Base-by-base conservation (phyloP, 2,329 filamentous ascomycete species). In the Arthrinium puccinioides region DNA sequence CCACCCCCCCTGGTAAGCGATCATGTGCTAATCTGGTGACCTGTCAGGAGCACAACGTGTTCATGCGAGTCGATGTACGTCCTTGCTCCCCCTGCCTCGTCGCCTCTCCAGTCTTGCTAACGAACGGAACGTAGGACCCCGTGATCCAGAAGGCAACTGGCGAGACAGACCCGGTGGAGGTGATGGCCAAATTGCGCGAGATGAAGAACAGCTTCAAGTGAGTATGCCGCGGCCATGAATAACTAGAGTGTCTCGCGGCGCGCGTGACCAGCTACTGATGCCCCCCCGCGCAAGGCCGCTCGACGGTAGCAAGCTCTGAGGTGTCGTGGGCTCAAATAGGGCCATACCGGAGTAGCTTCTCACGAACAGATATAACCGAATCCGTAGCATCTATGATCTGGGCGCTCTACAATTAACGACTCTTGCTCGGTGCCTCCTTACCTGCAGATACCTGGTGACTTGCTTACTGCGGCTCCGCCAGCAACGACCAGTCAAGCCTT, bases 121-220 rank as follows among this genome's bases (percentile, higher is more conserved):
- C 39, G 11, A 7, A 16, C 5, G 15, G 9, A 19, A 7, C 19
- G 9, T 39, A 88, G 76, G 89, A 96, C 51, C 84, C 87, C 0
- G 76, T 76, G 44, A 82, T 98, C 37, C 87, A 94, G 55, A 84
- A 87, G 63, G 82, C 75, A 9, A 92, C 87, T 0, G 87, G 87
- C 28, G 79, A 87, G 65, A 87, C 76, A 0, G 76, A 89, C 27
- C 82, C 88, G 0, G 70, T 90, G 2, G 79, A 84, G 34, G 88
- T 96, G 13, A 95, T 98, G 85, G 74, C 73, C 21, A 82, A 82
- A 51, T 66, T 97, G 52, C 74, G 92, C 38, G 86, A 94, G 62
- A 82, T 94, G 82, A 98, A 97, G 79, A 89, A 94, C 56, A 76
- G 70, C 60, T 78, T 78, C 60, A 74, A 72, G 66, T 76, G 65